Evolutionary conservation across 2,329 filamentous ascomycete genomes (phyloP).

Genomic region (Chlorencoelia australis): DNA sequence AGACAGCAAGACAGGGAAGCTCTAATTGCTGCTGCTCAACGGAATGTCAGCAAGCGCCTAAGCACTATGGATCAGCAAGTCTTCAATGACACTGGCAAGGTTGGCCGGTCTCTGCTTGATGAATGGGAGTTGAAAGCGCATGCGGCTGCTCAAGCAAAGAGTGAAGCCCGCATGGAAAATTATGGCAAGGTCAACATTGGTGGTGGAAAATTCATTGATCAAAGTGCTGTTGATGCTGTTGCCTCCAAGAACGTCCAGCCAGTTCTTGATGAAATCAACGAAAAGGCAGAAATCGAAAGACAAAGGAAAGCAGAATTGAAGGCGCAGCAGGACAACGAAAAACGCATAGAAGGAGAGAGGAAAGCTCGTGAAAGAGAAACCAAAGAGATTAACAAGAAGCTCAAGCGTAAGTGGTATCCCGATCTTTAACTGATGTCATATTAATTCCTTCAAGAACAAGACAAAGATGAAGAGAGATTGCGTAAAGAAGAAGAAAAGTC

Average conservation of each 20-base stretch:
- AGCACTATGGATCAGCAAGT: slow-evolving; percentile 75
- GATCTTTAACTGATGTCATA: neutral
- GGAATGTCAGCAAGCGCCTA: slow-evolving; percentile 73
- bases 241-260: slow-evolving; percentile 71
- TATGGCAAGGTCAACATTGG: slow-evolving; percentile 60
- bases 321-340: slow-evolving; percentile 53
- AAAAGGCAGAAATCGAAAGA: slow-evolving; percentile 62
- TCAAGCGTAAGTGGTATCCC: slow-evolving; percentile 44
- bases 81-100: slow-evolving; percentile 64
- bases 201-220: slow-evolving; percentile 69
- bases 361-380: slow-evolving; percentile 46
- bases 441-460: slow-evolving; percentile 28
- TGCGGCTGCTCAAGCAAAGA: slow-evolving; percentile 55
- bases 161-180: slow-evolving; percentile 47
- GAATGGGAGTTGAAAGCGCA: slow-evolving; percentile 75
- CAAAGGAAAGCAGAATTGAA: slow-evolving; percentile 54
- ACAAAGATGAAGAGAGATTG: slow-evolving; percentile 35
- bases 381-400: slow-evolving; percentile 41
- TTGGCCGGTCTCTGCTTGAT: slow-evolving; percentile 55
- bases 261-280: slow-evolving; percentile 73
- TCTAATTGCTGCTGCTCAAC: slow-evolving; percentile 68
- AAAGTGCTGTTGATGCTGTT: slow-evolving; percentile 68
- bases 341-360: slow-evolving; percentile 47
- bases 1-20: slow-evolving; percentile 63
- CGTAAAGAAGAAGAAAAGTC: slow-evolving; percentile 46